Evolutionary conservation across 768 basidiomycete genomes (phyloP), one percentile per base, ranked within the genome.

Genomic region (Tricholoma bakamatsutake): DNA sequence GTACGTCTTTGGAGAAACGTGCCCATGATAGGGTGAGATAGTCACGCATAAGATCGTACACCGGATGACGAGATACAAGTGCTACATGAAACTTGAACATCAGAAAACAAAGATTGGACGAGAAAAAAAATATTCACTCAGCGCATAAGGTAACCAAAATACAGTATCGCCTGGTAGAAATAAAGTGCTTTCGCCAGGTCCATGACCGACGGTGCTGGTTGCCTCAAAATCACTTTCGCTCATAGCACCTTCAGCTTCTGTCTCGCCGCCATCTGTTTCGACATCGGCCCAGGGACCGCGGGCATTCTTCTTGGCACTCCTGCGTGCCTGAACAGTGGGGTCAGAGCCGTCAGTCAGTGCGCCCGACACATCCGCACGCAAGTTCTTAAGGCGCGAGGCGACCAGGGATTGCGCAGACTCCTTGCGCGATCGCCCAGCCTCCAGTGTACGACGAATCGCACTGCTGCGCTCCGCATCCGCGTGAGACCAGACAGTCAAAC

Each of bases 1-100:
- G 90, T 4, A 95, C 92, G 64, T 96, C 92, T 71, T 95, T 95
- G 53, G 90, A 90, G 73, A 93, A 93, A 49, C 90, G 86, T 15
- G 93, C 93, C 92, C 93, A 95, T 3, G 88, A 91, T 45, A 97
- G 84, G n/a, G 93, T 93, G 43, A 98, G 81, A 65, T 91, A 95
- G 72, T 98, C 95, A 52, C 90, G 82, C 89, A 98, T 92, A 54
- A 96, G 78, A 66, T 95, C 93, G 72, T 95, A 97, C 60, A 97
- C 90, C 0, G 94, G 94, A 68, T 91, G 90, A 21, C 91, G 85
- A 48, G 94, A 96, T 28, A 94, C 93, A 64, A 92, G 79, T 13
- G 88, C 90, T 90, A 61, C n/a, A 42, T 57, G 50, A 48, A 58
- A 43, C 33, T 61, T 27, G 67, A 48, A 48, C 6, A 57, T 48